Evolutionary conservation across 192 early-diverging fungal species (phyloP).

Genomic region (Linnemannia elongata): DNA sequence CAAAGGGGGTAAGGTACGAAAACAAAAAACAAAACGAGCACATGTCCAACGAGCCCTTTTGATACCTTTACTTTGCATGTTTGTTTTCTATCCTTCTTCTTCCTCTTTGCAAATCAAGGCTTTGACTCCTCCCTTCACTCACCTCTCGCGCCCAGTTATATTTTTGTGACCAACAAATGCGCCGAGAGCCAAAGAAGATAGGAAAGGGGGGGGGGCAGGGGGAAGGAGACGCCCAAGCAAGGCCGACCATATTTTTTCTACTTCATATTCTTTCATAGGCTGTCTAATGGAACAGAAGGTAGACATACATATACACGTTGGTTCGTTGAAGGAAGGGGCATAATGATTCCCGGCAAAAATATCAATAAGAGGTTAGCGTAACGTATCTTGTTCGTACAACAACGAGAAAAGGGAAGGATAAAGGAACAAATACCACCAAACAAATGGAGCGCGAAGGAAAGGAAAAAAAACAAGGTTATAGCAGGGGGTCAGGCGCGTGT

Average conservation of each 20-base stretch:
- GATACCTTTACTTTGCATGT: background rate
- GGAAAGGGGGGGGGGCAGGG: background rate
- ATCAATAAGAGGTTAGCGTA: background rate
- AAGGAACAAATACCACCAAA: background rate
- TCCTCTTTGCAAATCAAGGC: background rate
- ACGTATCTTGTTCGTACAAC: background rate
- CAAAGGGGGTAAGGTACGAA: background rate
- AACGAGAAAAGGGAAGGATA: background rate
- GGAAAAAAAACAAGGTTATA: background rate
- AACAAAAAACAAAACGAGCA: background rate
- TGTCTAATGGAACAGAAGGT: background rate
- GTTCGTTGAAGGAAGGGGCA: background rate
- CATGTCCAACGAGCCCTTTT: background rate
- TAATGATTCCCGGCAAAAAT: background rate
- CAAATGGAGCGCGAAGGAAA: background rate
- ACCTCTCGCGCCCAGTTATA: background rate
- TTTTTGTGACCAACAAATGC: conserved; percentile 5
- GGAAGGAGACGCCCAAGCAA: background rate
- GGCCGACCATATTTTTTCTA: background rate
- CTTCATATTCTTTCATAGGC: too few relatives aligned
- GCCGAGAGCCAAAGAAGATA: background rate
- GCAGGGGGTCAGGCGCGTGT: background rate
- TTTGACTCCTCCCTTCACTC: background rate
- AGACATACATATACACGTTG: background rate
- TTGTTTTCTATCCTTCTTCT: background rate